A percentile compares a stretch with the other conserved stretches of the same genome.
Evolutionary conservation across 495 filamentous ascomycete genomes (phyloP).

Genomic region (Letharia lupina): DNA sequence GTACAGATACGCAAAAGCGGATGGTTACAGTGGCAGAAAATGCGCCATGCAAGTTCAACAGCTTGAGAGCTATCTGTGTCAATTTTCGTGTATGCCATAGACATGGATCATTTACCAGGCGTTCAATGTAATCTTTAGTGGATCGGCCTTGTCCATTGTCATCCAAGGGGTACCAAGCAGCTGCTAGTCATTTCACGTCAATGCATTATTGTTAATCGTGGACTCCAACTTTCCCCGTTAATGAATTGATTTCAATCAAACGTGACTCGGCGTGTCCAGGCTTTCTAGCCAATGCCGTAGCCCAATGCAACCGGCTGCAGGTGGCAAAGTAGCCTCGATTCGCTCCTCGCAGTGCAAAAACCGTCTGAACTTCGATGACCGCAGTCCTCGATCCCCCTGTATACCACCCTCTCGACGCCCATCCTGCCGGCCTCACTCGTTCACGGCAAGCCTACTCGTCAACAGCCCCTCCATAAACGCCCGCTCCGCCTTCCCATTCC

Average conservation of each 20-base stretch:
- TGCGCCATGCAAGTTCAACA: not conserved
- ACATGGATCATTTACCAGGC: not conserved
- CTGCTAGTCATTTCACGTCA: not conserved
- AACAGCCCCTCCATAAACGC: conserved; percentile 79
- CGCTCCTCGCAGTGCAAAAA: not conserved
- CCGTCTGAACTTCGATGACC: not conserved
- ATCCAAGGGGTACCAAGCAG: not conserved
- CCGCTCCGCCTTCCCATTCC: conserved; percentile 44
- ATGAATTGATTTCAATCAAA: not conserved
- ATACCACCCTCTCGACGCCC: not conserved
- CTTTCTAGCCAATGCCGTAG: not conserved
- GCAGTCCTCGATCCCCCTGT: not conserved
- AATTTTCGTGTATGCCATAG: not conserved
- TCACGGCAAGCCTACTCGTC: conserved; percentile 26
- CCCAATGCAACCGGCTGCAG: not conserved
- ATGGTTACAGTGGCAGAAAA: not conserved
- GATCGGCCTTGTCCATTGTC: not conserved
- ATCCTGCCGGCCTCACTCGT: not conserved
- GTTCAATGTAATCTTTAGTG: not conserved
- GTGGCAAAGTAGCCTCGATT: not conserved
- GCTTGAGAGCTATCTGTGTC: not conserved
- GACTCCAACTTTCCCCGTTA: not conserved
- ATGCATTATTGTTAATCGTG: not conserved
- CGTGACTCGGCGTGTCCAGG: not conserved
- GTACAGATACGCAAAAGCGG: not conserved